phyloP scores from a whole-genome alignment of 495 filamentous ascomycete species.

The Aspergillus avenaceus region DNA sequence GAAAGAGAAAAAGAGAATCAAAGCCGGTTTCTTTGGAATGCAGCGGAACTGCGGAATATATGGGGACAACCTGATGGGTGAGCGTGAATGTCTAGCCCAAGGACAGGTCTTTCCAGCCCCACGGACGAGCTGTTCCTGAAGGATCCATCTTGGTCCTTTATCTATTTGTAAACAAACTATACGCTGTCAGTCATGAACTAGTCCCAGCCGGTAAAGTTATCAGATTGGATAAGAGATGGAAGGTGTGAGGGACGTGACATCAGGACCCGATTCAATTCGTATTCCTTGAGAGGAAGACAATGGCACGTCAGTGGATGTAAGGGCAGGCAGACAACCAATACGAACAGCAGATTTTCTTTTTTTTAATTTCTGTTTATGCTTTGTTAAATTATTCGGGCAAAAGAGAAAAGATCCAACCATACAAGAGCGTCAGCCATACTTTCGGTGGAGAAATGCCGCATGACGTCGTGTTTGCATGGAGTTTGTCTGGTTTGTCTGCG shows the following conservation, averaged over 20 bases:
- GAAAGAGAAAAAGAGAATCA: not conserved
- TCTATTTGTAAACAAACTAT: not conserved
- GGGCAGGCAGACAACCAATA: not conserved
- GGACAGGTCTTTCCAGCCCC: not conserved
- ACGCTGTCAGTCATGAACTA: not conserved
- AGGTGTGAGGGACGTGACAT: not conserved
- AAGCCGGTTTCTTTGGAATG: not conserved
- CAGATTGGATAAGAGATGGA: constrained; percentile 1
- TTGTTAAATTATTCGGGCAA: no score
- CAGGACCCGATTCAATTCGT: not conserved
- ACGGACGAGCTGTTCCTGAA: constrained; percentile 1
- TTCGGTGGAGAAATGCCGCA: constrained; percentile 1
- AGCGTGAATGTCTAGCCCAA: not conserved
- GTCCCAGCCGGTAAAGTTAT: not conserved
- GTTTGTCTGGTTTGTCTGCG: constrained; percentile 2
- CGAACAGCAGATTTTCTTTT: not conserved
- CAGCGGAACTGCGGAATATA: not conserved
- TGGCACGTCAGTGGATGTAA: constrained; percentile 2
- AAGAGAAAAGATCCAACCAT: constrained; percentile 6
- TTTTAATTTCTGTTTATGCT: not conserved
- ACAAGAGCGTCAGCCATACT: not conserved
- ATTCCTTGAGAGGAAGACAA: not conserved
- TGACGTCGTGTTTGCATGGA: constrained; percentile 7
- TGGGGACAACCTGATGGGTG: not conserved
- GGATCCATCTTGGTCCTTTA: not conserved